These are phyloP conservation scores for Hortiboletus campestris DNA, from an alignment of 768 basidiomycete genomes.

Conservation along the genomic window DNA sequence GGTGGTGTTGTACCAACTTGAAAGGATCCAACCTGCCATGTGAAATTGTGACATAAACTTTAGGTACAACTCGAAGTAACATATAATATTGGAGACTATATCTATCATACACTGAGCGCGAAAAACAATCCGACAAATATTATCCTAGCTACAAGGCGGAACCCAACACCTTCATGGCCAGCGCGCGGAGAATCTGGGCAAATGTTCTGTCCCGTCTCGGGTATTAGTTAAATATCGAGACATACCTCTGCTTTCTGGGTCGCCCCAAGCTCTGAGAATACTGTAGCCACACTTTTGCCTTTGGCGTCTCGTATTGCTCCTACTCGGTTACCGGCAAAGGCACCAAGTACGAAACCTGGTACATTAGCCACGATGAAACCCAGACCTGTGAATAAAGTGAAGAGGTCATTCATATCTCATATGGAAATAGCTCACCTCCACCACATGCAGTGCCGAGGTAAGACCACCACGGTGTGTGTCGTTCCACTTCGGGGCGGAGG, in stretches of 20 bases:
- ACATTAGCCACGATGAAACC: constrained; percentile 65
- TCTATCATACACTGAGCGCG: constrained; percentile 8
- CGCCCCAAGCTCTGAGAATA: constrained; percentile 74
- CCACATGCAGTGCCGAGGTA: constrained; percentile 72
- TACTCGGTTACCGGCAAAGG: constrained; percentile 84
- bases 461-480: constrained; percentile 69
- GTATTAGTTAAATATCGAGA: constrained; percentile 1
- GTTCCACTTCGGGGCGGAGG: constrained; percentile 77
- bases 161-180: constrained; percentile 82
- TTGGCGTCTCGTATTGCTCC: constrained; percentile 93
- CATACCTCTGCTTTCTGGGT: constrained; percentile 85
- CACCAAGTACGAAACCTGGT: constrained; percentile 84
- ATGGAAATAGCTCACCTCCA: constrained; percentile 38
- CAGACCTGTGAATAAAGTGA: constrained; percentile 34
- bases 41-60: not conserved
- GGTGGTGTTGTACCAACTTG: not conserved
- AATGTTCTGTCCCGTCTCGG: not conserved
- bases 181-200: constrained; percentile 69
- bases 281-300: constrained; percentile 87
- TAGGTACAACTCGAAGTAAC: not conserved
- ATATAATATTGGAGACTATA: not conserved
- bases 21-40: not conserved
- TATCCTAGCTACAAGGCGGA: constrained; percentile 41
- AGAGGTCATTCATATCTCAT: constrained; percentile 26
- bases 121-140: not conserved